Conservation (phyloP, 768 basidiomycete species). For the Lyophyllum decastes region DNA sequence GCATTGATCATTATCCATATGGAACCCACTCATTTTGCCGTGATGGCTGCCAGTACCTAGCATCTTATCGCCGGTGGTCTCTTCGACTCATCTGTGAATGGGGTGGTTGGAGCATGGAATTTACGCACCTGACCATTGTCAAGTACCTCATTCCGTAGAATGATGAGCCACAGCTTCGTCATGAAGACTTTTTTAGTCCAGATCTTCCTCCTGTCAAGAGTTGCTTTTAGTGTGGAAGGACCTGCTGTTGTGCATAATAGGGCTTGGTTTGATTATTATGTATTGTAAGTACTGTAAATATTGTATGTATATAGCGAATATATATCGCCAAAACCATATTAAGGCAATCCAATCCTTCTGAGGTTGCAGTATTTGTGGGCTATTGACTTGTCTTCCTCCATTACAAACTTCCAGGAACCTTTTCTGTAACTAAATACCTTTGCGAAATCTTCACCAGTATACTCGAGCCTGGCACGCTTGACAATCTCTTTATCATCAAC, state of each 20-base stretch:
- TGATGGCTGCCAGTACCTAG: slow-evolving; percentile 30
- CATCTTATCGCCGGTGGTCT: slow-evolving; percentile 31
- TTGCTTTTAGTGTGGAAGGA: slow-evolving; percentile 37
- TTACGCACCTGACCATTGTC: slow-evolving; percentile 39
- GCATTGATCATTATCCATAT: slow-evolving; percentile 26
- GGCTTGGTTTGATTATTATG: too few species aligned
- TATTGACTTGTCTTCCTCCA: slow-evolving; percentile 18
- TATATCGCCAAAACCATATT: too few species aligned
- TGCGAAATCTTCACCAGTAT: neutral
- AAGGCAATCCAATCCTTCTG: too few species aligned
- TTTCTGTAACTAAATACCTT: neutral
- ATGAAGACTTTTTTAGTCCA: slow-evolving; percentile 39
- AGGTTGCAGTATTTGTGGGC: neutral
- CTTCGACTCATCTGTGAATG: slow-evolving; percentile 42
- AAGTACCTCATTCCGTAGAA: slow-evolving; percentile 44
- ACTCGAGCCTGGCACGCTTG: neutral
- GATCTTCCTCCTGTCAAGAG: slow-evolving; percentile 24
- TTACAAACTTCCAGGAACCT: neutral
- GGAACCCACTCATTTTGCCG: slow-evolving; percentile 27
- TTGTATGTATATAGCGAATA: too few species aligned
- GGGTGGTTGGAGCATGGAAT: slow-evolving; percentile 47
- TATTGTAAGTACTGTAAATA: too few species aligned
- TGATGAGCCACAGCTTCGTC: slow-evolving; percentile 31
- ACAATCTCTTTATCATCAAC: neutral
- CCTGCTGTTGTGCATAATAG: slow-evolving; percentile 28